phyloP scores from a whole-genome alignment of 2,329 filamentous ascomycete species.

The Calonectria montana region DNA sequence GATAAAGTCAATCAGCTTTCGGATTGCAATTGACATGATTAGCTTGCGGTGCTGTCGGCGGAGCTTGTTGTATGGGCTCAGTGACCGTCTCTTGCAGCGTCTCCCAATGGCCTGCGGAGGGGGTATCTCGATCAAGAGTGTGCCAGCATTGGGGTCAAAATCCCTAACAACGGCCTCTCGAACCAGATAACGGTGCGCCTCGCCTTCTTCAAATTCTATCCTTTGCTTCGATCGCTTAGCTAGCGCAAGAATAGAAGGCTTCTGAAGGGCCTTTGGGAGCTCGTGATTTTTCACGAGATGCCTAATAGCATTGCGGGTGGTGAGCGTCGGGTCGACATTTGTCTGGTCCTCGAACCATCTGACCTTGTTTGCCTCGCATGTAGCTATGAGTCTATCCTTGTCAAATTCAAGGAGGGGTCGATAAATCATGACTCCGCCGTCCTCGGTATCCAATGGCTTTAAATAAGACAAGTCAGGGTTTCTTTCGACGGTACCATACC shows the following conservation, averaged over 20 bases:
- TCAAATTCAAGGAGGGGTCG: conserved; percentile 77
- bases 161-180: conserved; percentile 58
- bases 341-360: conserved; percentile 88
- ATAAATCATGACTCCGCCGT: conserved; percentile 74
- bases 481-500: conserved; percentile 30
- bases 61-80: conserved; percentile 36
- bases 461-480: conserved; percentile 46
- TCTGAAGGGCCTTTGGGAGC: conserved; percentile 78
- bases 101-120: conserved; percentile 17
- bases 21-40: conserved; percentile 59
- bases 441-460: conserved; percentile 61
- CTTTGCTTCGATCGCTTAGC: conserved; percentile 62
- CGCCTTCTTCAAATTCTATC: conserved; percentile 57
- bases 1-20: conserved; percentile 61
- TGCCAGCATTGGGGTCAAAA: conserved; percentile 61
- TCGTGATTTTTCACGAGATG: conserved; percentile 67
- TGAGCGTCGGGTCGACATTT: conserved; percentile 81
- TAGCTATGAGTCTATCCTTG: conserved; percentile 79
- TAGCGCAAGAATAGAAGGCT: conserved; percentile 71
- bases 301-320: conserved; percentile 83
- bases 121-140: conserved; percentile 59
- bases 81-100: conserved; percentile 37
- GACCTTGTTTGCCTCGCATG: conserved; percentile 75
- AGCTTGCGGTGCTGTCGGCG: conserved; percentile 52
- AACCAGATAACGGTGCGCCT: conserved; percentile 67